These are phyloP conservation scores for Mycosphaerella sp. DNA, from an alignment of 2,329 filamentous ascomycete genomes.

Conservation along the genomic window DNA sequence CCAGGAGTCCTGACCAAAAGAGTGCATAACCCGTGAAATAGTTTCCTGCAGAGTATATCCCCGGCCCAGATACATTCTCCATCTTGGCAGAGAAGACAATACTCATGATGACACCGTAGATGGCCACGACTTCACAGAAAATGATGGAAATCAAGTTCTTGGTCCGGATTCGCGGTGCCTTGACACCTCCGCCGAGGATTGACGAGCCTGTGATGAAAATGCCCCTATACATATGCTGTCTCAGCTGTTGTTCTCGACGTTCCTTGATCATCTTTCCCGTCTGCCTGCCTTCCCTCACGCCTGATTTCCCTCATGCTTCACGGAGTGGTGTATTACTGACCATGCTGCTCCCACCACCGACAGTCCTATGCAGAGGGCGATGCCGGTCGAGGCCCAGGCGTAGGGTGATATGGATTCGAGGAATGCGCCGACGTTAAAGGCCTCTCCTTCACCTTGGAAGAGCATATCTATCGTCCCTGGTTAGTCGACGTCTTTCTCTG, in stretches of 20 bases:
- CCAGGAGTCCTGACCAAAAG: slow-evolving; percentile 93
- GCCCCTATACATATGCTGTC: slow-evolving; percentile 57
- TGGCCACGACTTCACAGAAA: slow-evolving; percentile 99
- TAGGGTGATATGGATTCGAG: slow-evolving; percentile 91
- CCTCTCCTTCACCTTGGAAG: slow-evolving; percentile 91
- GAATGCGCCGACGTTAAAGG: slow-evolving; percentile 95
- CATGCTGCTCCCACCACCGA: slow-evolving; percentile 97
- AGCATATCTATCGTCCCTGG: slow-evolving; percentile 71
- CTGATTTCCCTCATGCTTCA: not conserved
- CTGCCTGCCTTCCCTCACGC: slow-evolving; percentile 4
- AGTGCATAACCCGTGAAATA: slow-evolving; percentile 94
- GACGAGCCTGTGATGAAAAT: slow-evolving; percentile 98
- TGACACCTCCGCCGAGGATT: slow-evolving; percentile 93
- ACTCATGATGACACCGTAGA: slow-evolving; percentile 99
- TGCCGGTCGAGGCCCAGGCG: slow-evolving; percentile 85
- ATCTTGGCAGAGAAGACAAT: slow-evolving; percentile 96
- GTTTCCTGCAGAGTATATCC: slow-evolving; percentile 66
- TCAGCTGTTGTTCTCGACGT: slow-evolving; percentile 14
- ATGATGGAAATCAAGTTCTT: slow-evolving; percentile 99
- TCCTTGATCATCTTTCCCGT: not conserved
- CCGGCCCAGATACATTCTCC: slow-evolving; percentile 56
- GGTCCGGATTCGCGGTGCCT: slow-evolving; percentile 92
- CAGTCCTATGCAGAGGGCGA: slow-evolving; percentile 88
- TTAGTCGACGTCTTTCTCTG: no score
- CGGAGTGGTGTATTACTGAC: slow-evolving; percentile 45